These are phyloP conservation scores for Dipteronia dyeriana DNA, from an alignment of 345 rosid species.

Conservation along the genomic window DNA sequence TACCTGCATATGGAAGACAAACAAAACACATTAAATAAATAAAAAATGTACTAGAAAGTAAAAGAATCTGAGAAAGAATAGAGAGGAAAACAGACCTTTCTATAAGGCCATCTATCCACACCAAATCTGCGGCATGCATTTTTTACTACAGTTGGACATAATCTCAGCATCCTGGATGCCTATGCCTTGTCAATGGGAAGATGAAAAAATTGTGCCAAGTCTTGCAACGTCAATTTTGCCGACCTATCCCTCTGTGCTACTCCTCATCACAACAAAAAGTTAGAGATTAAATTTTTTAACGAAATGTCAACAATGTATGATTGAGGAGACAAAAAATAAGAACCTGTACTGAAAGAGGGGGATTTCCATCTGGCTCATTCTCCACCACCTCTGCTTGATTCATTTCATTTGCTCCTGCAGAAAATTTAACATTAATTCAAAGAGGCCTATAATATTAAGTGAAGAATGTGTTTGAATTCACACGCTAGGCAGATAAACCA, in stretches of 20 bases:
- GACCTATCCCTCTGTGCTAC: slow-evolving; percentile 60
- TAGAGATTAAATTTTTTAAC: neutral
- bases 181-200: slow-evolving; percentile 56
- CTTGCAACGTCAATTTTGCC: slow-evolving; percentile 38
- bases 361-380: slow-evolving; percentile 18
- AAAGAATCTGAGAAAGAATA: neutral
- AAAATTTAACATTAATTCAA: too few relatives aligned
- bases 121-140: slow-evolving; percentile 47
- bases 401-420: neutral
- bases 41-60: neutral
- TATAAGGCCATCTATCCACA: slow-evolving; percentile 54
- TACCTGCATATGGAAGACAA: slow-evolving; percentile 29
- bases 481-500: neutral
- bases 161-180: slow-evolving; percentile 45
- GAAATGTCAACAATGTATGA: neutral
- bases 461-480: too few relatives aligned
- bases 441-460: too few relatives aligned
- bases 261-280: neutral
- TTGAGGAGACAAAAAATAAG: neutral
- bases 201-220: slow-evolving; percentile 43
- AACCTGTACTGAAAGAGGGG: slow-evolving; percentile 45
- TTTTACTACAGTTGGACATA: slow-evolving; percentile 66
- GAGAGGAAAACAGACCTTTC: slow-evolving; percentile 42
- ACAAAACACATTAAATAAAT: neutral
- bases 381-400: slow-evolving; percentile 20